Conservation (phyloP, 2,329 filamentous ascomycete species). For the Raffaelea ambrosiae region DNA sequence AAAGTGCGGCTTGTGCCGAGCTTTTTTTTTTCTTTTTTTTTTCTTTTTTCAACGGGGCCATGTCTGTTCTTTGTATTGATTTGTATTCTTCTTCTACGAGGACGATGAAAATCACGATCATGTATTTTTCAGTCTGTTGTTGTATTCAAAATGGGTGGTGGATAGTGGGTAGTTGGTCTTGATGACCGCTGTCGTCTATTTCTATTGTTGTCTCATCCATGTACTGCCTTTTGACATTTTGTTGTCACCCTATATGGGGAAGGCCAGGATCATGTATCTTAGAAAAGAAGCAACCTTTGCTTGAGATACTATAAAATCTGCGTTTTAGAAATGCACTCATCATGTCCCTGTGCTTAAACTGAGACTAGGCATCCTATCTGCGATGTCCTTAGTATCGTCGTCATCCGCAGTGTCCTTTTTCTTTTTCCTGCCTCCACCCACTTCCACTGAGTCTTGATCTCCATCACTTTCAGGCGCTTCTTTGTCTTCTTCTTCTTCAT, state of each 20-base stretch:
- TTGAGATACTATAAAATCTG: constrained; percentile 3
- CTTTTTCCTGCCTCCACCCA: background rate
- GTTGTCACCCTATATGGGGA: background rate
- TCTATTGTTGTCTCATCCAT: constrained; percentile 1
- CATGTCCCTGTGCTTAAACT: background rate
- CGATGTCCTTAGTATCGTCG: background rate
- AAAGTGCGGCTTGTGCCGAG: too few species aligned
- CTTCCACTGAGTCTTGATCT: background rate
- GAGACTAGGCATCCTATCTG: background rate
- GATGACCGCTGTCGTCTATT: too few species aligned
- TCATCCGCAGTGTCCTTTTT: background rate
- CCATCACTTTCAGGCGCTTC: background rate
- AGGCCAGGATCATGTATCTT: background rate
- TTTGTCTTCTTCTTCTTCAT: constrained; percentile 4
- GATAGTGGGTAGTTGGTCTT: too few species aligned
- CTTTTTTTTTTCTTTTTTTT: too few species aligned
- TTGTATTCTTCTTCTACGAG: too few species aligned
- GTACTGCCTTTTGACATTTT: constrained; percentile 3
- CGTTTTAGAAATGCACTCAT: background rate
- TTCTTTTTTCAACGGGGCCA: too few species aligned
- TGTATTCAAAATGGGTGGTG: too few species aligned
- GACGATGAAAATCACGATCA: too few species aligned
- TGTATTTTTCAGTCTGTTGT: too few species aligned
- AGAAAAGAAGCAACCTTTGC: background rate
- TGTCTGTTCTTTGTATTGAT: too few species aligned